Evolutionary conservation across 1,139 yeast species (phyloP), one percentile per base, ranked within the genome.

Genomic region (Debaryomyces nepalensis): DNA sequence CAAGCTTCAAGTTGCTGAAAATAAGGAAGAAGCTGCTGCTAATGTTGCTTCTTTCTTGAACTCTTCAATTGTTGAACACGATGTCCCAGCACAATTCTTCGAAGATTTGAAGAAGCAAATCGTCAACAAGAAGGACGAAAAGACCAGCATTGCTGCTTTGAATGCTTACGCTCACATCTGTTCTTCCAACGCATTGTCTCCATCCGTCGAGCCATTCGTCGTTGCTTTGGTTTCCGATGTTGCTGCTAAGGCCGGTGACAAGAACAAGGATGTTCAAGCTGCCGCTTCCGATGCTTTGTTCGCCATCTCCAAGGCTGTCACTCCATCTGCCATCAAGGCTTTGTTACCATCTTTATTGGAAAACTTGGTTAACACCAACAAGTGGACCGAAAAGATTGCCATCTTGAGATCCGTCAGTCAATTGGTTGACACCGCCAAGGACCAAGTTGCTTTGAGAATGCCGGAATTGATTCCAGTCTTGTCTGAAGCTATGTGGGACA

Each of bases 401-500:
- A 78, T 93, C 61, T 80, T 93, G 70, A 82, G 81, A 64, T 85
- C 96, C 58, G 75, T 93, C 63, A 74, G 96, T 55, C 82, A 83
- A 60, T 81, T 93, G 64, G 99, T 93, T 63, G 96, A 89, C 70
- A 81, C 90, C 59, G 97, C 99, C 60, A 93, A 91, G 74, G 89
- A 77, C 61, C 99, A 91, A 81, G 79, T 93, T 62, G 97, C 99
- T 60, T 82, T 93, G 67, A 89, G 98, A 82, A 91, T 93, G 98
- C 97, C 98, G 64, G 98, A 93, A 80, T 84, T 93, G 73, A 91
- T 93, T 64, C 99, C 99, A 73, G 95, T 87, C 56, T 80, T 93
- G 65, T 93, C 99, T 58, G 99, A 93, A 80, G 88, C 97, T 62
- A 93, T 93, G 98, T 93, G 99, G 99, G 99, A 93, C 75, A 93